Evolutionary conservation across 1,139 yeast species (phyloP), one percentile per base, ranked within the genome.

Genomic region (Kodamaea sp.): DNA sequence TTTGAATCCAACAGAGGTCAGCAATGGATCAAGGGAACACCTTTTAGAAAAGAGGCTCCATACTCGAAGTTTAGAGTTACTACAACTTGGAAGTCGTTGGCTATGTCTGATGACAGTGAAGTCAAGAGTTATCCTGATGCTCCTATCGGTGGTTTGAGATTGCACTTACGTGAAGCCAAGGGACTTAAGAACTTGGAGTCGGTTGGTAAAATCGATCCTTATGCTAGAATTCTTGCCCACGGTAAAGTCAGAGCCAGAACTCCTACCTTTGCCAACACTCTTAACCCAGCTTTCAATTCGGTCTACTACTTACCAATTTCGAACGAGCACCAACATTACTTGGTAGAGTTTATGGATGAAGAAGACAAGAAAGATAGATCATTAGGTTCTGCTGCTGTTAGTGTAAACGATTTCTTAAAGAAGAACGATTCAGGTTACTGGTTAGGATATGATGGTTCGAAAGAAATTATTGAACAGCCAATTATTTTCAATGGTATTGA

Each of bases 131-230:
- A 65, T 37, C 65, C 67, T 42, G 63, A 66, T 43, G 76, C 83
- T 22, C 78, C 90, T 31, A 66, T 84, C 44, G 94, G 90, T 50
- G 80, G 79, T 32, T 54, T 80, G 22, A 76, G 83, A 61, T 54
- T 84, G 26, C 79, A 78, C 46, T 48, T 84, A 34, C 70, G 79
- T 43, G 62, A 68, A 22, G 85, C 83, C 12, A 57, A 56, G 11
- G 75, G 74, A 34, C 63, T 83, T 46, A 66, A 75, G 48, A 83
- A 83, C 47, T 61, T 79, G 50, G 85, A 80, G 52, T 61, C 75
- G 5, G 74, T 83, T 39, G 90, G 90, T 37, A 76, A 74, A 42
- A 78, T 83, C 48, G 90, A 84, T 57, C 92, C 94, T 5, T 83
- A 82, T 51, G 77, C 80, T 28, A 71, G 76, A 42, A 68, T 83